Evolutionary conservation across 805 yeast genomes (phyloP).

Genomic region (Candida awuae): DNA sequence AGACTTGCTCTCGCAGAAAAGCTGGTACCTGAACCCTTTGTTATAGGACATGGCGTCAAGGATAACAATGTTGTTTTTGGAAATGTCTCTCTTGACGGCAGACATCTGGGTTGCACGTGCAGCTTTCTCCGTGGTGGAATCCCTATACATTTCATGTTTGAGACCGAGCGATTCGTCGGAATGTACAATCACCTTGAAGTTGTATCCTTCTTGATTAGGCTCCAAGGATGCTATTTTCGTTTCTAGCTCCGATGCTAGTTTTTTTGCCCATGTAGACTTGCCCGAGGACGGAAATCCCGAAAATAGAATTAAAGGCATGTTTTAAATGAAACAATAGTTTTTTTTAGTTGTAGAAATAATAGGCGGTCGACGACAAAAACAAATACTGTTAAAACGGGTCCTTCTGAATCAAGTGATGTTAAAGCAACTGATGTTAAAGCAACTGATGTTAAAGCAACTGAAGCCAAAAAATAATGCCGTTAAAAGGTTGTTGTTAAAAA

Average conservation of each 20-base stretch:
- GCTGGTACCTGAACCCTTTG: slow-evolving; percentile 91
- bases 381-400: no score
- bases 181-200: slow-evolving; percentile 57
- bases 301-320: slow-evolving; percentile 77
- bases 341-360: no score
- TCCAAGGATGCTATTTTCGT: slow-evolving; percentile 34
- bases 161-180: slow-evolving; percentile 76
- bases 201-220: slow-evolving; percentile 41
- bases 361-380: background rate
- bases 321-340: background rate
- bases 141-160: slow-evolving; percentile 55
- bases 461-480: no score
- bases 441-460: no score
- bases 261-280: slow-evolving; percentile 64
- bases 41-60: slow-evolving; percentile 84
- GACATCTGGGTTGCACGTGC: slow-evolving; percentile 80
- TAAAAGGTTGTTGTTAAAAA: no score
- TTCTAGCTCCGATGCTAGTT: slow-evolving; percentile 42
- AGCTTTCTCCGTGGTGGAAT: slow-evolving; percentile 68
- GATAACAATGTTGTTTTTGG: slow-evolving; percentile 64
- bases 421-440: no score
- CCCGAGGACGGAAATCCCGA: slow-evolving; percentile 87
- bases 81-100: slow-evolving; percentile 76
- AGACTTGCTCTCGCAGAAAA: slow-evolving; percentile 89
- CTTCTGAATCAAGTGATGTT: no score